A percentile compares a stretch with the other conserved stretches of the same genome.
Conservation (phyloP, 1,284 basidiomycete species). For the Fomitiporia mediterranea region DNA sequence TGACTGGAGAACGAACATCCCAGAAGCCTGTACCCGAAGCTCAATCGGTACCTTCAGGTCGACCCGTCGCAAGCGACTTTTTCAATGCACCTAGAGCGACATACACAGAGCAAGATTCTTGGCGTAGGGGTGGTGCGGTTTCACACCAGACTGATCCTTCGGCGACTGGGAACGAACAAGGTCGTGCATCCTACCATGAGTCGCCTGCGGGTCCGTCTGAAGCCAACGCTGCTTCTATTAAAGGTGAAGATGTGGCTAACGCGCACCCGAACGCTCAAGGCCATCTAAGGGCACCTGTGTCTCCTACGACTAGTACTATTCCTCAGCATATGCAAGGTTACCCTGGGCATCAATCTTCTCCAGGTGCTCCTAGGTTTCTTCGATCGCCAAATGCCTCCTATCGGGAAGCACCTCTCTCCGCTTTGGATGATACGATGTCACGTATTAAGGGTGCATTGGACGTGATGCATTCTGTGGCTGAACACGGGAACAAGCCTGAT, state of each 20-base stretch:
- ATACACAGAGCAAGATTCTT: constrained; percentile 7
- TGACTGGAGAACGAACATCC: constrained; percentile 42
- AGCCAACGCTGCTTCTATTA: background rate
- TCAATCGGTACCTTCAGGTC: background rate
- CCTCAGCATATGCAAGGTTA: background rate
- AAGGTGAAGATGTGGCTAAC: background rate
- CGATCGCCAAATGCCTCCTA: constrained; percentile 31
- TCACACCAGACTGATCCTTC: background rate
- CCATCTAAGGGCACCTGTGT: background rate
- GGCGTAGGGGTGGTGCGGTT: background rate
- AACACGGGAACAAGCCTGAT: background rate
- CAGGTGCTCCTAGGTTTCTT: constrained; percentile 9
- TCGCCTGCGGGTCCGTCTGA: background rate
- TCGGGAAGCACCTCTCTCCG: constrained; percentile 68
- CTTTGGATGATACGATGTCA: constrained; percentile 81
- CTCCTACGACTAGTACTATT: background rate
- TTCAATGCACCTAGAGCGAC: constrained; percentile 42
- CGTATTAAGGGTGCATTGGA: constrained; percentile 83
- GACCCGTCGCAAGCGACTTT: constrained; percentile 61
- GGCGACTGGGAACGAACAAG: background rate
- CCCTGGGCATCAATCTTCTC: constrained; percentile 11
- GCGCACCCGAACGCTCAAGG: background rate
- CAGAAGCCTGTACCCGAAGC: background rate
- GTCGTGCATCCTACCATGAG: background rate
- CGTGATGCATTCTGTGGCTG: constrained; percentile 47